These are phyloP conservation scores for Dactylellina sp. DNA, from an alignment of 2,329 filamentous ascomycete genomes.

Conservation along the genomic window DNA sequence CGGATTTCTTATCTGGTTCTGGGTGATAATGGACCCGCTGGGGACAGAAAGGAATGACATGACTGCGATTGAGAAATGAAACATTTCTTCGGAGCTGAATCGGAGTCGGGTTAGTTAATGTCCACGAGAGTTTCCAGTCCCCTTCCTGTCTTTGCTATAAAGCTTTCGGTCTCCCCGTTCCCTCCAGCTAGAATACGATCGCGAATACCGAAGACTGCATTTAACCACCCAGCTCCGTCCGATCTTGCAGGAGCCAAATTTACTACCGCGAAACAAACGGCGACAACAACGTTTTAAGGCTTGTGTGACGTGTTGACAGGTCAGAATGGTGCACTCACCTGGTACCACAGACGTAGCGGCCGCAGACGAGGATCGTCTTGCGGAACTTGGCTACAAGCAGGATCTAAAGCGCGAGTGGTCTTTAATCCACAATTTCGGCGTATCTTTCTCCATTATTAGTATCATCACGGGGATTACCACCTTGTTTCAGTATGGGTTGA, in stretches of 20 bases:
- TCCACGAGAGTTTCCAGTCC: neutral
- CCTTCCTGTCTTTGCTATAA: constrained; percentile 25
- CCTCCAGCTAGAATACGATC: constrained; percentile 26
- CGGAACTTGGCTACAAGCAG: constrained; percentile 72
- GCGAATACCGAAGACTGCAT: constrained; percentile 2
- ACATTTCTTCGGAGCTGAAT: constrained; percentile 25
- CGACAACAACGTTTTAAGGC: constrained; percentile 21
- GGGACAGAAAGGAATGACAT: constrained; percentile 21
- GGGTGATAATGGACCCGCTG: constrained; percentile 24
- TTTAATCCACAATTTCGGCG: constrained; percentile 72
- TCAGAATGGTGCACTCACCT: constrained; percentile 41
- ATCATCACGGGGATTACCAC: constrained; percentile 73
- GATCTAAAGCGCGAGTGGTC: constrained; percentile 72
- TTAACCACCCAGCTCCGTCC: neutral
- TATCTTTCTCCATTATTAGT: constrained; percentile 73
- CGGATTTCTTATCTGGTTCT: constrained; percentile 44
- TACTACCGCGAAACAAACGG: constrained; percentile 11
- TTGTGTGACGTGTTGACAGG: constrained; percentile 22
- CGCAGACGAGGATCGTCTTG: constrained; percentile 69
- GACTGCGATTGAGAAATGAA: constrained; percentile 15
- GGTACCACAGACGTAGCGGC: constrained; percentile 28
- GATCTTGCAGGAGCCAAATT: constrained; percentile 3
- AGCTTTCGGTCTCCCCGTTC: constrained; percentile 25
- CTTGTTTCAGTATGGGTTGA: constrained; percentile 70
- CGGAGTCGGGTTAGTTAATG: constrained; percentile 22